Evolutionary conservation across 2,329 filamentous ascomycete species (phyloP).

Genomic region (Pseudogymnoascus sp.): DNA sequence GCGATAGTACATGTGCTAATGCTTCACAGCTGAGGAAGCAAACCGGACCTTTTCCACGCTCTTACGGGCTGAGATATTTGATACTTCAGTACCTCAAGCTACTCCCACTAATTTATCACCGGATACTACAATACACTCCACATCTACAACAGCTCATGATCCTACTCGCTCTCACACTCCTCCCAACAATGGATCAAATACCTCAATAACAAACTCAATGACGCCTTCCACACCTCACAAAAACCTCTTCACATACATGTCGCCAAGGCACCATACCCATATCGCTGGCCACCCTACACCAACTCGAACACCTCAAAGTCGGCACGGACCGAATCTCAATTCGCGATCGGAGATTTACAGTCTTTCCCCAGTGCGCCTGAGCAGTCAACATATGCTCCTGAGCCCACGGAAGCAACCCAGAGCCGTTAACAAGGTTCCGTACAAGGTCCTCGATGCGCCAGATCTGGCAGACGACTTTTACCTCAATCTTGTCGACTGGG

Average conservation of each 20-base stretch:
- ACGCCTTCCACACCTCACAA: constrained; percentile 96
- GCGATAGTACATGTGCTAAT: constrained; percentile 24
- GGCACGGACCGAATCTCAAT: constrained; percentile 82
- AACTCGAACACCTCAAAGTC: constrained; percentile 79
- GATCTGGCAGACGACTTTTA: constrained; percentile 97
- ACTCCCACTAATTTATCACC: constrained; percentile 57
- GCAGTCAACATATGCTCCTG: constrained; percentile 86
- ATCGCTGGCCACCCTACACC: constrained; percentile 79
- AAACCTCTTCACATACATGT: constrained; percentile 90
- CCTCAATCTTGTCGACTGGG: constrained; percentile 95
- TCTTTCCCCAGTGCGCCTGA: constrained; percentile 84
- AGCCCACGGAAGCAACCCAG: constrained; percentile 83
- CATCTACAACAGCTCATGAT: constrained; percentile 51
- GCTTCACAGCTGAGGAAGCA: constrained; percentile 69
- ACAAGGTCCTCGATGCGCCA: constrained; percentile 93
- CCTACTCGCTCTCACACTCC: constrained; percentile 73
- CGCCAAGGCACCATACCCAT: constrained; percentile 58
- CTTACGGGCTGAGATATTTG: constrained; percentile 86
- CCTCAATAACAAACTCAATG: constrained; percentile 62
- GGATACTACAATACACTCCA: constrained; percentile 44
- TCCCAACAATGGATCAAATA: constrained; percentile 55
- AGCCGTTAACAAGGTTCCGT: constrained; percentile 90
- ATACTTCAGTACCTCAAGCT: constrained; percentile 76
- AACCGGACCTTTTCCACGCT: constrained; percentile 87
- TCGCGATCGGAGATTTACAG: constrained; percentile 90